Conservation (phyloP, 345 rosid species). For the Ailanthus altissimus region DNA sequence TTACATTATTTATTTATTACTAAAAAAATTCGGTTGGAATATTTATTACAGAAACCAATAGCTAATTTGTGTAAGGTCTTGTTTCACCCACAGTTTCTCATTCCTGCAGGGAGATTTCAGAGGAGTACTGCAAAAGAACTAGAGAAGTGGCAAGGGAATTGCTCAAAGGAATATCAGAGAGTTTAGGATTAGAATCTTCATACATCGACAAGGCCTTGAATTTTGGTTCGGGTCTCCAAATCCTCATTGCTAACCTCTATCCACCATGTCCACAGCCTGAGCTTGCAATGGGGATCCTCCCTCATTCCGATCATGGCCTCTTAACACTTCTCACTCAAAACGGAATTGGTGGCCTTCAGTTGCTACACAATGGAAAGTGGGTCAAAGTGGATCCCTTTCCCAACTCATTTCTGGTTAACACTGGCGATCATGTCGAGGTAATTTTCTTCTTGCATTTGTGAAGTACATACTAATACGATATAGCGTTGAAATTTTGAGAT, state of each 20-base stretch:
- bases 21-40: no score
- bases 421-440: slow-evolving; percentile 60
- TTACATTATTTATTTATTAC: no score
- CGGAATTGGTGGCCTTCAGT: slow-evolving; percentile 48
- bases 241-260: slow-evolving; percentile 40
- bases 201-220: slow-evolving; percentile 35
- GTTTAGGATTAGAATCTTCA: slow-evolving; percentile 42
- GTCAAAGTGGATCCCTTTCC: slow-evolving; percentile 34
- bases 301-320: slow-evolving; percentile 66
- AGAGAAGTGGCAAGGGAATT: slow-evolving; percentile 37
- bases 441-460: not conserved
- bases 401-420: slow-evolving; percentile 49
- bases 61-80: not conserved
- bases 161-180: slow-evolving; percentile 49
- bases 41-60: no score
- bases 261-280: slow-evolving; percentile 65
- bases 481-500: no score
- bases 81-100: not conserved
- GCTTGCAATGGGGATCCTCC: slow-evolving; percentile 55
- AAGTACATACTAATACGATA: no score
- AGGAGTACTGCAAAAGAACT: slow-evolving; percentile 33
- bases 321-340: slow-evolving; percentile 47
- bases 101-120: slow-evolving; percentile 32
- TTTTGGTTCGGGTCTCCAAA: slow-evolving; percentile 35
- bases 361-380: slow-evolving; percentile 54